Evolutionary conservation across 1,284 basidiomycete species (phyloP).

Genomic region (Termitomyces sp.): DNA sequence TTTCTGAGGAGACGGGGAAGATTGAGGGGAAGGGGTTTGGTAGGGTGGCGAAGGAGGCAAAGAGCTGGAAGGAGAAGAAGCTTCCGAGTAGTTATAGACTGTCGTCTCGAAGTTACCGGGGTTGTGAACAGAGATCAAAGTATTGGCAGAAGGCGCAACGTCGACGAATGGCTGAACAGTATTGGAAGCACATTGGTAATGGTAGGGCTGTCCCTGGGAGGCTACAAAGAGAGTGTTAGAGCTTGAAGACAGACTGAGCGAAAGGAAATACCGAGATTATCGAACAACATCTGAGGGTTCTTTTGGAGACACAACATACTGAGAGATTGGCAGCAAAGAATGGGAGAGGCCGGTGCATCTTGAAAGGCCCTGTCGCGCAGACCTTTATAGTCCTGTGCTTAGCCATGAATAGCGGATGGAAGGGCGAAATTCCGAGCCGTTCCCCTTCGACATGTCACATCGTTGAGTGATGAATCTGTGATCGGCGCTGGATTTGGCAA

Average conservation of each 20-base stretch:
- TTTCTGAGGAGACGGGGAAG: not conserved
- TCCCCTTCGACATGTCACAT: slow-evolving; percentile 18
- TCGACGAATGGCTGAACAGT: slow-evolving; percentile 5
- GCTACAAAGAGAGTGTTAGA: slow-evolving; percentile 4
- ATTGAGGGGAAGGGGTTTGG: slow-evolving; percentile 1
- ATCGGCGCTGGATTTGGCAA: slow-evolving; percentile 12
- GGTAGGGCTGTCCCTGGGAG: slow-evolving; percentile 7
- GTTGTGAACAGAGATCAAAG: slow-evolving; percentile 6
- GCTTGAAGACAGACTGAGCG: not conserved
- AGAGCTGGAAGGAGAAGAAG: slow-evolving; percentile 11
- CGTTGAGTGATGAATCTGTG: slow-evolving; percentile 11
- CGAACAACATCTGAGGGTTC: slow-evolving; percentile 6
- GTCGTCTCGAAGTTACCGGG: slow-evolving; percentile 7
- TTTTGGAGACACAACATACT: slow-evolving; percentile 12
- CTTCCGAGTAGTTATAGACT: slow-evolving; percentile 10
- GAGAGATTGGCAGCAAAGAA: not conserved
- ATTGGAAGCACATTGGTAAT: slow-evolving; percentile 6
- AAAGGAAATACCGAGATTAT: slow-evolving; percentile 5
- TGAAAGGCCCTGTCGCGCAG: not conserved
- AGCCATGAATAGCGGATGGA: slow-evolving; percentile 17
- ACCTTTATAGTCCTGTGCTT: slow-evolving; percentile 16
- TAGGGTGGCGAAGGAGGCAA: slow-evolving; percentile 10
- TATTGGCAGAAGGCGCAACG: not conserved
- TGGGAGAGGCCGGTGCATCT: not conserved
- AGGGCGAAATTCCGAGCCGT: slow-evolving; percentile 11